Base-by-base conservation (phyloP, 352 stramenopile species). In the Blastocystis sp. region DNA sequence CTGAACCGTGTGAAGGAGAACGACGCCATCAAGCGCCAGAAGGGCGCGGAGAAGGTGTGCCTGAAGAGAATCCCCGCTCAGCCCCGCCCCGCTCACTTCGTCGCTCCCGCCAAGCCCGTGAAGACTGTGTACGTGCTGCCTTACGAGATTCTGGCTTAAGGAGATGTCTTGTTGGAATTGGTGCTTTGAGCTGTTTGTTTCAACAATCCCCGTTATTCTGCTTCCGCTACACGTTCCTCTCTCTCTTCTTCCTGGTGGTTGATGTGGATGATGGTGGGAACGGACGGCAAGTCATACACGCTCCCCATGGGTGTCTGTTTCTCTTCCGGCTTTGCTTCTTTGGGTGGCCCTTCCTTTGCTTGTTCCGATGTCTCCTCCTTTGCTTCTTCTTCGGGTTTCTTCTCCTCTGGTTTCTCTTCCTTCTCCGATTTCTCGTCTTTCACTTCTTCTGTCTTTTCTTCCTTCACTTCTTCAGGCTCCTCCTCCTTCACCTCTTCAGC, bases 11-110 rank as follows among this genome's bases (percentile, higher is more conserved):
- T 57, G 48, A 57, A 57, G 48, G 48, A 57, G 48, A 99, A 99
- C 93, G 97, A 99, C 91, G 91, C 94, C 65, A 94, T 95, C 91
- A 99, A 98, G 94, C 96, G 95, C 92, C 95, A 96, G 89, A 95
- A 95, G 14, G 93, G 87, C 28, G 91, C 90, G 59, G 89, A 92
- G 42, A 91, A 94, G 89, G 89, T 96, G 52, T 92, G 95, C 89
- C 94, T 99, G 90, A 99, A 99, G 95, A 93, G 96, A 89, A 90
- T 93, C 78, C 95, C 96, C 57, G 94, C 91, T 84, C 93, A 96
- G 92, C 96, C 96, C 45, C 78, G 63, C 78, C 61, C 43, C 78
- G 40, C 40, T 70, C 68, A 79, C 48, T 78, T 52, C n/a, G 78
- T 81, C 65, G 42, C 52, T 81, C 71, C 63, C 38, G 60, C 69